Percentiles rank a stretch among this genome's conserved stretches.
These are phyloP conservation scores for Coriaria nepalensis DNA, from an alignment of 306 rosid genomes.

Conservation along the genomic window DNA sequence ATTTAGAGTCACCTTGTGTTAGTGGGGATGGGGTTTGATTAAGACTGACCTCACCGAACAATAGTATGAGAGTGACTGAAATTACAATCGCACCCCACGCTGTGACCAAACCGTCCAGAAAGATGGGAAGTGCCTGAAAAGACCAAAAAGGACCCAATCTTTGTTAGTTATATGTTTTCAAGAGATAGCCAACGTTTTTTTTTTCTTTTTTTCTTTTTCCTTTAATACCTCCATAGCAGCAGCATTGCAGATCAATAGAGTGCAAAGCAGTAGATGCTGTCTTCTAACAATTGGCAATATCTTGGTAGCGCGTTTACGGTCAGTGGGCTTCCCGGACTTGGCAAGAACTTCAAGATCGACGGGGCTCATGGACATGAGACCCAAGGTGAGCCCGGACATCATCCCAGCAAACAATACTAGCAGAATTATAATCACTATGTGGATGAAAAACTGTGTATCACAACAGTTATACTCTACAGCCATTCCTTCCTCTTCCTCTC, in stretches of 20 bases:
- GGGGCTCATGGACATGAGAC: constrained; percentile 74
- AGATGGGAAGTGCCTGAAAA: constrained; percentile 65
- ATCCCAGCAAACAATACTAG: constrained; percentile 63
- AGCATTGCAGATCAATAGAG: constrained; percentile 66
- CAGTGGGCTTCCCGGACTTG: constrained; percentile 50
- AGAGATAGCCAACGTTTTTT: background rate
- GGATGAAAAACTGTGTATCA: constrained; percentile 27
- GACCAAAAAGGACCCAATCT: constrained; percentile 5
- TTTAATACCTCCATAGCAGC: constrained; percentile 61
- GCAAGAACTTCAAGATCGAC: constrained; percentile 83
- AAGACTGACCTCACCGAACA: constrained; percentile 63
- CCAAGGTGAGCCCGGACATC: constrained; percentile 79
- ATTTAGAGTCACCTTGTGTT: too few species aligned
- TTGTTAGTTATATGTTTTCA: background rate
- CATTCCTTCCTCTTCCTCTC: constrained; percentile 26
- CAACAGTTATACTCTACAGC: constrained; percentile 35
- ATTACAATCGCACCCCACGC: constrained; percentile 49
- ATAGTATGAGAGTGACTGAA: constrained; percentile 61
- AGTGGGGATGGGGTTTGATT: background rate
- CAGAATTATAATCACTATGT: constrained; percentile 15
- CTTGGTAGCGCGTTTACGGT: constrained; percentile 21
- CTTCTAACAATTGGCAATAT: constrained; percentile 70
- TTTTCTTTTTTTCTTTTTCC: background rate
- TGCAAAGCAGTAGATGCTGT: constrained; percentile 63
- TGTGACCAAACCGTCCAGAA: constrained; percentile 46